Evolutionary conservation across 2,329 filamentous ascomycete genomes (phyloP), one percentile per base, ranked within the genome.

Genomic region (Rhinocladiella mackenziei): DNA sequence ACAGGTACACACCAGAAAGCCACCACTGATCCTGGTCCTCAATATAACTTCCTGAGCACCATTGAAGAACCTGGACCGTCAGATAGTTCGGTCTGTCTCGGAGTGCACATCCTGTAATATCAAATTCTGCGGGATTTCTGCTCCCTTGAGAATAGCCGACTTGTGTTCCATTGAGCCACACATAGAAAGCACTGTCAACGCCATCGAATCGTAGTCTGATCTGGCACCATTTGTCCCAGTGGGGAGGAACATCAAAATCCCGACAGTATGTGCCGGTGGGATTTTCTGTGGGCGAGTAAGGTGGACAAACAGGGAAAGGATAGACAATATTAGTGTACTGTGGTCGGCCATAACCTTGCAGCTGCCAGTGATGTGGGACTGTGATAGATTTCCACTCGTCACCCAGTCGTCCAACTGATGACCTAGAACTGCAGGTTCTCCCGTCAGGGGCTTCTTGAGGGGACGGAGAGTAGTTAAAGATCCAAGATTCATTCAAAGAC

Each of bases 1-100:
- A 15, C 7, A 33, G 17, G 14, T 35, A 22, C 26, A 30, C 23
- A 33, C 36, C 42, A 15, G 76, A 80, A 4, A 83, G 63, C 76
- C 79, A 80, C 81, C 81, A 84, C 57, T 83, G 79, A 58, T 84
- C 80, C 55, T 81, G 64, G 42, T 84, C 80, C 59, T 86, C 82
- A 23, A 85, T 80, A 54, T 85, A 85, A 0, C 76, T 77, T 1
- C 78, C 82, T 53, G 84, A 81, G 23, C 74, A 84, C 69, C 77
- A 84, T 57, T 85, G 80, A 51, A 86, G 86, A 0, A 86, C 83
- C n/a, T 74, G 69, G 1, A 86, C 78, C 7, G 74, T 70, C 1
- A 86, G 58, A 1, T 66, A 68, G 50, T 85, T 86, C 33, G 70
- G 63, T 2, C 56, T 66, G 3, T 62, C 62, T 5, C 60, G 58